Conservation (phyloP, 2,329 filamentous ascomycete species). For the Xylaria sp. region DNA sequence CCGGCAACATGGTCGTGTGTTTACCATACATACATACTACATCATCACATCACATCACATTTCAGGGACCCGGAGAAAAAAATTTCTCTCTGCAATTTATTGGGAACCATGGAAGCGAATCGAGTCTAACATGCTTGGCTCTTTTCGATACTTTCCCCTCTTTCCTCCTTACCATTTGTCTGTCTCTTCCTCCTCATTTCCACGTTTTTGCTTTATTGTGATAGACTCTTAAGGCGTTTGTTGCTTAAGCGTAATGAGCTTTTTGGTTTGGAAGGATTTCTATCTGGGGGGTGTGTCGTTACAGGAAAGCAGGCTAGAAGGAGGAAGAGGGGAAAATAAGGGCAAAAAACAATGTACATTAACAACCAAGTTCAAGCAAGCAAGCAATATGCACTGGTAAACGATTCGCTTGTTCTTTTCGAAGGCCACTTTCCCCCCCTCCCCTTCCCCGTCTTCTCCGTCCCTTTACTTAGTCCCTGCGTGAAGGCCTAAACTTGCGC, state of each 20-base stretch:
- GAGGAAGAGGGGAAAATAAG: neutral
- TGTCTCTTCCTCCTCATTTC: constrained; percentile 10
- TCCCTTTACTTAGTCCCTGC: constrained; percentile 10
- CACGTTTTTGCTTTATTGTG: constrained; percentile 15
- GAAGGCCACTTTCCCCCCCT: neutral
- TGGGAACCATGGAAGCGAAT: constrained; percentile 23
- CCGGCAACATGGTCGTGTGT: constrained; percentile 23
- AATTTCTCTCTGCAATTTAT: constrained; percentile 15
- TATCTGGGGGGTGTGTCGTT: constrained; percentile 21
- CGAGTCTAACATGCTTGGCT: constrained; percentile 38
- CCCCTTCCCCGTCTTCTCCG: neutral
- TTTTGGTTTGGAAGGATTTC: constrained; percentile 19
- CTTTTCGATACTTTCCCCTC: neutral
- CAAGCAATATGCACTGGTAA: constrained; percentile 13
- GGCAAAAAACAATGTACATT: constrained; percentile 31
- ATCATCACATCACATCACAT: constrained; percentile 26
- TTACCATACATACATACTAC: constrained; percentile 12
- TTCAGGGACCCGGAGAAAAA: constrained; percentile 23
- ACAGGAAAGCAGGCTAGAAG: constrained; percentile 18
- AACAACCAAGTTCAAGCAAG: constrained; percentile 21
- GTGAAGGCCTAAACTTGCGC: constrained; percentile 32
- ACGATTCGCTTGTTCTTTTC: constrained; percentile 22
- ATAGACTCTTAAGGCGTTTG: constrained; percentile 35
- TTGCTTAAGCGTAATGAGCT: constrained; percentile 33
- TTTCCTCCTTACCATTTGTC: neutral